Evolutionary conservation across 192 early-diverging fungal species (phyloP), one percentile per base, ranked within the genome.

Genomic region (Podila verticillata): DNA sequence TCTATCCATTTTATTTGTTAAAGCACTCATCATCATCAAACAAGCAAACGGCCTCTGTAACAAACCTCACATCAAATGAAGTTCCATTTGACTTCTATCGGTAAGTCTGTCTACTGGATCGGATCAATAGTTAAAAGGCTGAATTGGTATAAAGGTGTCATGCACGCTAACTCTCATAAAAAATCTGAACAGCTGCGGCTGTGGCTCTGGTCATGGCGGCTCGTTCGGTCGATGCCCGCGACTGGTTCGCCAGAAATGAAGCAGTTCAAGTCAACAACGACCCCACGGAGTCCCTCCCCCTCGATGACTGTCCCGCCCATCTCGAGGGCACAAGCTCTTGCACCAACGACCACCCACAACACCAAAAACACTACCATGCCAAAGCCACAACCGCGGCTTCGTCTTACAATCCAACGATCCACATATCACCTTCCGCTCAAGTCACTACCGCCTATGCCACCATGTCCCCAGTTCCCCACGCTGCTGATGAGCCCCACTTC

Each of bases 401-500:
- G 34, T 1, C 24, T 22, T 19, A n/a, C 51, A 54, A 24, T 5
- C n/a, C 51, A 0, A 19, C 20, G 10, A 17, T 8, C 51, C 51
- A 26, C 22, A 10, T n/a, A 6, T 9, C 51, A 0, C 12, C 48
- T 19, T n/a, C 24, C 39, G 13, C 30, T n/a, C 8, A 31, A 7
- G 20, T 6, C 8, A 54, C 22, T 4, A 0, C 51, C 51, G 51
- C 63, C 28, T 32, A 48, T 7, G 71, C 71, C 10, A 73, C 71
- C 5, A 73, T 73, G 71, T n/a, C 64, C 28, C 24, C 39, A 7
- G 19, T 57, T 5, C 34, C 63, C 12, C 49, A 44, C 29, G 7
- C 71, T 20, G 63, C 56, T 4, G 71, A 66, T 19, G 71, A 73
- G 15, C 56, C 71, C 4, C 63, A 60, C 35, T 73, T 73, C 57